A percentile compares a stretch with the other conserved stretches of the same genome.
Evolutionary conservation across 139 green algal genomes (phyloP).

Genomic region (Trebouxia sp.): DNA sequence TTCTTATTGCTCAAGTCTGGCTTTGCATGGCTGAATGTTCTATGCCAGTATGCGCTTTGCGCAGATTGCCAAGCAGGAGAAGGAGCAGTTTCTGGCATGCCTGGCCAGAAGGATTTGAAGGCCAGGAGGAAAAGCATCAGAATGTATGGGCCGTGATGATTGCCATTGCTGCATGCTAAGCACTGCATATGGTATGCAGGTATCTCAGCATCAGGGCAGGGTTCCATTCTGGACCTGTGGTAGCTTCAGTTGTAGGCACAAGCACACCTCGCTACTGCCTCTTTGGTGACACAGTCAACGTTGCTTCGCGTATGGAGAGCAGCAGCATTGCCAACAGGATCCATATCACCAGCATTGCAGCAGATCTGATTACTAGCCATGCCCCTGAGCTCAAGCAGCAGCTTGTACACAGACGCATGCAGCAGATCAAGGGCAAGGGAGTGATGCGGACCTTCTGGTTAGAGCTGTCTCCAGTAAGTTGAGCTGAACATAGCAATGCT

Average conservation of each 20-base stretch:
- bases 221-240: conserved; percentile 38
- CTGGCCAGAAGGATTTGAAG: too few relatives aligned
- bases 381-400: conserved; percentile 16
- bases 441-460: conserved; percentile 27
- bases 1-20: too few relatives aligned
- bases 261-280: conserved; percentile 55
- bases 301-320: conserved; percentile 58
- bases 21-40: too few relatives aligned
- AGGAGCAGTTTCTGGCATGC: too few relatives aligned
- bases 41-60: too few relatives aligned
- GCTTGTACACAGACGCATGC: conserved; percentile 9
- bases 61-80: too few relatives aligned
- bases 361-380: conserved; percentile 5
- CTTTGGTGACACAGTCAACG: conserved; percentile 63
- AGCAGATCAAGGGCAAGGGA: conserved; percentile 35
- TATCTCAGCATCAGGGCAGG: conserved; percentile 16
- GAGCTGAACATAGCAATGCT: background rate
- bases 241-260: conserved; percentile 50
- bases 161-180: background rate
- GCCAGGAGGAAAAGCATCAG: too few relatives aligned
- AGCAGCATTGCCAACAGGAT: conserved; percentile 50
- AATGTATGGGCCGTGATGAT: background rate
- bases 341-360: conserved; percentile 35
- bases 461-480: background rate
- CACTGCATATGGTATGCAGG: background rate